A percentile compares a stretch with the other conserved stretches of the same genome.
These are phyloP conservation scores for Ilyonectria sp. DNA, from an alignment of 2,329 filamentous ascomycete genomes.

Conservation along the genomic window DNA sequence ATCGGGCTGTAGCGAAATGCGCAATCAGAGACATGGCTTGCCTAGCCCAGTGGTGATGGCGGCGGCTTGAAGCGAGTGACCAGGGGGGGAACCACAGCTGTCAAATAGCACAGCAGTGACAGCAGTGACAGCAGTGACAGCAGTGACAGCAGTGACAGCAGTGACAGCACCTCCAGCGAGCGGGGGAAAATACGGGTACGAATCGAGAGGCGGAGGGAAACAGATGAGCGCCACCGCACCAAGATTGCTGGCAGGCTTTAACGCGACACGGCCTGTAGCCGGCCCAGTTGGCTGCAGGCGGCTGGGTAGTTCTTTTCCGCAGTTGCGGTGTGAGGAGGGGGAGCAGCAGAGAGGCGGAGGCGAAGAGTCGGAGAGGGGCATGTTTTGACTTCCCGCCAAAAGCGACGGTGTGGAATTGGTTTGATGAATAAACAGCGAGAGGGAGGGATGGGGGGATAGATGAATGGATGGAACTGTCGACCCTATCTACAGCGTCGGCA, in stretches of 20 bases:
- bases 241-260: slow-evolving; percentile 4
- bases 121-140: background rate
- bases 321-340: slow-evolving; percentile 23
- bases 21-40: slow-evolving; percentile 2
- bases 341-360: background rate
- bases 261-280: background rate
- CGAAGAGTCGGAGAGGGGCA: background rate
- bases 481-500: background rate
- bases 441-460: background rate
- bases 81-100: slow-evolving; percentile 10
- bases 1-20: background rate
- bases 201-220: background rate
- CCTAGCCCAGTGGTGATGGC: background rate
- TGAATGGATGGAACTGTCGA: background rate
- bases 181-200: slow-evolving; percentile 15
- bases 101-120: slow-evolving; percentile 1
- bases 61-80: background rate
- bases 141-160: slow-evolving; percentile 2
- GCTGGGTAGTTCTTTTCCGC: slow-evolving; percentile 14
- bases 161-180: background rate
- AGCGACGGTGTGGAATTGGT: background rate
- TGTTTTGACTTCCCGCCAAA: background rate
- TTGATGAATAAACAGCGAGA: background rate
- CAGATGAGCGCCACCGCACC: background rate
- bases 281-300: slow-evolving; percentile 8